Percentiles rank a stretch among this genome's conserved stretches.
Conservation (phyloP, 1,139 yeast species). For the Entelexis paramagnoliae region DNA sequence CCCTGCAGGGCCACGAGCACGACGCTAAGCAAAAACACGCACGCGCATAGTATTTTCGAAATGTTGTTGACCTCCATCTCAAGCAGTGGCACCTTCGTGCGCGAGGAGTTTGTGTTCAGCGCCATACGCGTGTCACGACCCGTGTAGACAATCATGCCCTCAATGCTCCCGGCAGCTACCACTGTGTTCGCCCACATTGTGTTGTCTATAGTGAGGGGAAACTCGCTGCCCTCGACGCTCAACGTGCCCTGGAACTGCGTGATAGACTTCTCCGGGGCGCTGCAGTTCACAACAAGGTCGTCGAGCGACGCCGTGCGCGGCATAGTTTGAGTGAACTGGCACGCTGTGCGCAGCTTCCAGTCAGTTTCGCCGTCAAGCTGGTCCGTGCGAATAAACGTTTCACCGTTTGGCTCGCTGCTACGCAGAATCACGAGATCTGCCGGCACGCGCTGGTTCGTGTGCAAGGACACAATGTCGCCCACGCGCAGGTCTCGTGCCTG, state of each 20-base stretch:
- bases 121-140: conserved; percentile 92
- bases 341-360: conserved; percentile 85
- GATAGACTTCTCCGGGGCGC: conserved; percentile 73
- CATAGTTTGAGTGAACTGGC: conserved; percentile 55
- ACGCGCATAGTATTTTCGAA: conserved; percentile 77
- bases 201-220: conserved; percentile 72
- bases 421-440: conserved; percentile 84
- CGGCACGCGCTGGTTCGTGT: conserved; percentile 79
- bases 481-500: conserved; percentile 46
- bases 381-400: conserved; percentile 89
- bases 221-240: conserved; percentile 40
- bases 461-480: conserved; percentile 75
- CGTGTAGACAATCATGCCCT: conserved; percentile 81
- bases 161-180: conserved; percentile 81
- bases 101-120: conserved; percentile 78
- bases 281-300: conserved; percentile 51
- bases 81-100: conserved; percentile 82
- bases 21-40: conserved; percentile 70
- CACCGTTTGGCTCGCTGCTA: conserved; percentile 73
- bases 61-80: conserved; percentile 84
- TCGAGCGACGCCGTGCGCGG: conserved; percentile 31
- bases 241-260: conserved; percentile 65
- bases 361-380: conserved; percentile 98
- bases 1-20: conserved; percentile 74
- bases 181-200: conserved; percentile 98